A percentile compares a stretch with the other conserved stretches of the same genome.
These are phyloP conservation scores for Colletotrichum lindemuthianum DNA, from an alignment of 2,329 filamentous ascomycete species.

Conservation along the genomic window DNA sequence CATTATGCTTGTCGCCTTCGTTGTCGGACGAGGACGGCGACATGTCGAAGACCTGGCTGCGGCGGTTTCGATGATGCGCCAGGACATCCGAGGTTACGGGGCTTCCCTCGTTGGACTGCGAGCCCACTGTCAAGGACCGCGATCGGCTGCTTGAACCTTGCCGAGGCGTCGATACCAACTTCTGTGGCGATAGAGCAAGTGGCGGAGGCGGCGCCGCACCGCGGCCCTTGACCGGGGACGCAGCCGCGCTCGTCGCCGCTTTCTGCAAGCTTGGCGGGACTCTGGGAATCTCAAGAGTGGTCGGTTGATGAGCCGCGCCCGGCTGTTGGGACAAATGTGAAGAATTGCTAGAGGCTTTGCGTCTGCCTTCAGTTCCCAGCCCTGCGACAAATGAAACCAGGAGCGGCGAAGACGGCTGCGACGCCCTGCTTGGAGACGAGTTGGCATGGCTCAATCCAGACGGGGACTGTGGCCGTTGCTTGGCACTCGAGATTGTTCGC, in stretches of 20 bases:
- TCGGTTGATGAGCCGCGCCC: slow-evolving; percentile 73
- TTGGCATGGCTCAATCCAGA: slow-evolving; percentile 82
- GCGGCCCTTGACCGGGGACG: slow-evolving; percentile 68
- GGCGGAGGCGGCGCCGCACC: slow-evolving; percentile 59
- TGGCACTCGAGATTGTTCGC: slow-evolving; percentile 84
- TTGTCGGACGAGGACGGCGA: slow-evolving; percentile 98
- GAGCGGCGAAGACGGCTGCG: slow-evolving; percentile 75
- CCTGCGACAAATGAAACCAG: slow-evolving; percentile 95
- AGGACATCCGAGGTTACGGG: slow-evolving; percentile 75
- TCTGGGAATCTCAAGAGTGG: slow-evolving; percentile 77
- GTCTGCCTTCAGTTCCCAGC: slow-evolving; percentile 78
- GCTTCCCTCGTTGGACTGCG: slow-evolving; percentile 93
- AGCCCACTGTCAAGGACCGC: slow-evolving; percentile 91
- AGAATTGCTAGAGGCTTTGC: slow-evolving; percentile 92
- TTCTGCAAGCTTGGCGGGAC: slow-evolving; percentile 69
- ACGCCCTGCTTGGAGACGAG: slow-evolving; percentile 87
- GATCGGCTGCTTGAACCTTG: slow-evolving; percentile 76
- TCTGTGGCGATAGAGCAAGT: slow-evolving; percentile 70
- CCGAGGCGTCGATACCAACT: slow-evolving; percentile 67
- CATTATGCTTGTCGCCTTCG: slow-evolving; percentile 91
- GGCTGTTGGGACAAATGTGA: slow-evolving; percentile 86
- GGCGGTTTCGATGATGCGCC: slow-evolving; percentile 83
- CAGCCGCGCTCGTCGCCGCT: slow-evolving; percentile 61
- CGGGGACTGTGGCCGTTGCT: slow-evolving; percentile 87
- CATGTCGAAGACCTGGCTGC: slow-evolving; percentile 95